These are phyloP conservation scores for Daldinia eschscholtzii DNA, from an alignment of 2,329 filamentous ascomycete species.

Conservation along the genomic window DNA sequence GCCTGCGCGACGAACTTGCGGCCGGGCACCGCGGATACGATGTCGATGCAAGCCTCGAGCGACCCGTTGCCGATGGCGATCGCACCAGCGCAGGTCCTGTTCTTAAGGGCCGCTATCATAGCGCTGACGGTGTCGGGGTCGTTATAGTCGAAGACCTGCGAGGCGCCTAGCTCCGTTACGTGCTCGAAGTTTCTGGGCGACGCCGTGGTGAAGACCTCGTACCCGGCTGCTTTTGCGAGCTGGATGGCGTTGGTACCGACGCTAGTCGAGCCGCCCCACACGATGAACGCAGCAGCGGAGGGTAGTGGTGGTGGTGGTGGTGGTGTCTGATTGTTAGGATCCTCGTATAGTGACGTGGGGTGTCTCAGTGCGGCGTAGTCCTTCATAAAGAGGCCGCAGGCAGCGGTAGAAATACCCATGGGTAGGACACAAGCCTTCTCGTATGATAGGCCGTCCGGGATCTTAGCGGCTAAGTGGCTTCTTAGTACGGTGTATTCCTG, in stretches of 20 bases:
- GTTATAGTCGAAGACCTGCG: conserved; percentile 57
- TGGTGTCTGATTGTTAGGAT: neutral
- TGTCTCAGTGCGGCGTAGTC: neutral
- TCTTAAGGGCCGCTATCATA: conserved; percentile 41
- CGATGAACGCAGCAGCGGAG: conserved; percentile 9
- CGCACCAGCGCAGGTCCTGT: conserved; percentile 34
- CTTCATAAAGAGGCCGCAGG: conserved; percentile 23
- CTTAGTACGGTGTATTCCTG: conserved; percentile 26
- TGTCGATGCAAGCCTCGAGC: conserved; percentile 35
- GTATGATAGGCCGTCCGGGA: conserved; percentile 12
- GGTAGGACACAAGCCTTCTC: conserved; percentile 21
- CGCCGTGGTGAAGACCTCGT: conserved; percentile 56
- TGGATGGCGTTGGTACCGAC: conserved; percentile 54
- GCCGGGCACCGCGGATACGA: conserved; percentile 23
- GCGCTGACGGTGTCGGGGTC: conserved; percentile 47
- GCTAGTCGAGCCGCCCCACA: conserved; percentile 20
- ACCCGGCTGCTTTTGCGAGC: conserved; percentile 57
- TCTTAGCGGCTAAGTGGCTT: conserved; percentile 5
- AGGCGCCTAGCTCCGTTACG: conserved; percentile 56
- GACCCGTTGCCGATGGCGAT: conserved; percentile 36
- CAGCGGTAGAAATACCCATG: conserved; percentile 13
- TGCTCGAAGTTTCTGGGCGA: conserved; percentile 56
- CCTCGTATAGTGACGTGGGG: neutral
- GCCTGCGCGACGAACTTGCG: conserved; percentile 37
- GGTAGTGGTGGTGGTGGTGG: neutral